Evolutionary conservation across 2,329 filamentous ascomycete species (phyloP).

Genomic region (Hymenoscyphus albidus): DNA sequence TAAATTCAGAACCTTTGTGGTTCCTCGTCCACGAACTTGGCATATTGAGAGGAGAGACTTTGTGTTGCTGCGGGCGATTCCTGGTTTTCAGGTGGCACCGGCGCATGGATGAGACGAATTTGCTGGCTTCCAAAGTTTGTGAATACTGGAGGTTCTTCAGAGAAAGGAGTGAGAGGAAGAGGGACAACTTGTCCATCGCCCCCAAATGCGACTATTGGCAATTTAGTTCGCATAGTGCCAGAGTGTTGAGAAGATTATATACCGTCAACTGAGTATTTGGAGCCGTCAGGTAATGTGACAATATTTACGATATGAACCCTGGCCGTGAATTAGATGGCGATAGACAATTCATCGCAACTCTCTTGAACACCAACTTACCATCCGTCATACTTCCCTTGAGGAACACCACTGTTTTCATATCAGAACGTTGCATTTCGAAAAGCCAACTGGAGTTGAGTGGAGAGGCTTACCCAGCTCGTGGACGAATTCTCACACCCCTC

Average conservation of each 20-base stretch:
- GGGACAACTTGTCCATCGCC: conserved; percentile 57
- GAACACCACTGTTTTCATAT: conserved; percentile 21
- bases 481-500: conserved; percentile 40
- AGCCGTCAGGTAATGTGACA: conserved; percentile 46
- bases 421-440: neutral
- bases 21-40: neutral
- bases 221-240: neutral
- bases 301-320: conserved; percentile 60
- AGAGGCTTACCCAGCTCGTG: conserved; percentile 10
- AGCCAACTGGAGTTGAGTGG: neutral
- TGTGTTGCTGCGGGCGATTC: conserved; percentile 30
- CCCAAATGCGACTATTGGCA: conserved; percentile 51
- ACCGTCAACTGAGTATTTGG: conserved; percentile 51
- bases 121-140: conserved; percentile 50
- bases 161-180: conserved; percentile 46
- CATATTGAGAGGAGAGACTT: neutral
- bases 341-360: neutral
- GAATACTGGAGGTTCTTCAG: conserved; percentile 2
- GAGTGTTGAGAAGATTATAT: neutral
- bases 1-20: conserved; percentile 57
- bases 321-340: neutral
- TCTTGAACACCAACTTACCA: conserved; percentile 22
- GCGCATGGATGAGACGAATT: conserved; percentile 49
- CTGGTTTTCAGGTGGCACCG: conserved; percentile 43
- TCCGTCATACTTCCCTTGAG: conserved; percentile 26